Conservation (phyloP, 257 asterid genomes). For the Solanum ahanhuiri region DNA sequence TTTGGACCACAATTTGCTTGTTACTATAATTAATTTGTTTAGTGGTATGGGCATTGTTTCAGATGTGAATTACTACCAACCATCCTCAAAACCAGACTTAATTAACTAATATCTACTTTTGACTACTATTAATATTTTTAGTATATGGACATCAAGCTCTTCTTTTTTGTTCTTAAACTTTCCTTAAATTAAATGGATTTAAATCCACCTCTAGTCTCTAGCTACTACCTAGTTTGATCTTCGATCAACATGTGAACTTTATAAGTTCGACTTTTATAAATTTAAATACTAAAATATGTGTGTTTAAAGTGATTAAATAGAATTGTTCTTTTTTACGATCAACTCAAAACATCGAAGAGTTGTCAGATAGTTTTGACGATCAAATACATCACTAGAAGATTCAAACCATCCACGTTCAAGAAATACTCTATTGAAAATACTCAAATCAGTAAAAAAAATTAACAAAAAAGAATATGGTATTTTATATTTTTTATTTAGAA, state of each 20-base stretch:
- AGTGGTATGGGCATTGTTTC: neutral
- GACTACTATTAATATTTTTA: neutral
- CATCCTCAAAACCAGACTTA: neutral
- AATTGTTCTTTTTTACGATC: no score
- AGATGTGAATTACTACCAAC: neutral
- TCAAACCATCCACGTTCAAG: neutral
- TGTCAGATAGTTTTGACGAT: accelerated
- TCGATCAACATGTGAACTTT: neutral
- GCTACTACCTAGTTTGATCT: neutral
- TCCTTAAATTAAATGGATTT: neutral
- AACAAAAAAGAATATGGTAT: neutral
- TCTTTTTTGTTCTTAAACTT: neutral
- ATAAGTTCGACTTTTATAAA: no score
- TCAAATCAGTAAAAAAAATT: neutral
- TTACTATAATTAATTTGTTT: neutral
- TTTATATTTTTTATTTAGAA: neutral
- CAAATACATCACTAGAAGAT: neutral
- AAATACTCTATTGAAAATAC: neutral
- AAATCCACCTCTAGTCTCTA: neutral
- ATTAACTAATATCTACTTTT: neutral
- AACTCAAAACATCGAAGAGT: neutral
- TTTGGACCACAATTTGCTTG: neutral
- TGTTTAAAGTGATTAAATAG: no score
- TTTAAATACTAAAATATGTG: no score
- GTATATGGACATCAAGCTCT: neutral